phyloP scores from a whole-genome alignment of 1,284 basidiomycete species.

The Microbotryum violaceum region DNA sequence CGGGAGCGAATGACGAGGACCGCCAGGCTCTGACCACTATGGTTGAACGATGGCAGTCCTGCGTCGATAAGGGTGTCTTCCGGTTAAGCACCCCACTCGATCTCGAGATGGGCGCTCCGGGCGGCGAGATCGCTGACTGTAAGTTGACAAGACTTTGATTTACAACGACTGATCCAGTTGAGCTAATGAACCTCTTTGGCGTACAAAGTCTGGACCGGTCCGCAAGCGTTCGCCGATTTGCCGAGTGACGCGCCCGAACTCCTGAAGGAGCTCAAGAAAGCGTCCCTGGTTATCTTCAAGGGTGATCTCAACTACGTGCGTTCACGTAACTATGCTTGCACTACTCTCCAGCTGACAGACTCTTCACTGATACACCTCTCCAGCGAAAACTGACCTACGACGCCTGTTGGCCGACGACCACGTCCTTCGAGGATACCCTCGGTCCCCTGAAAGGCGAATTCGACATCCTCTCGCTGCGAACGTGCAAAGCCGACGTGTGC shows the following conservation, averaged over 20 bases:
- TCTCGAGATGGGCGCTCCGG: constrained; percentile 54
- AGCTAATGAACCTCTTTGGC: constrained; percentile 41
- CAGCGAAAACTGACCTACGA: constrained; percentile 71
- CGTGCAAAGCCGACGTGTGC: constrained; percentile 93
- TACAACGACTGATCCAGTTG: constrained; percentile 10
- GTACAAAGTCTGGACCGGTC: constrained; percentile 67
- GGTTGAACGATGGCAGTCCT: constrained; percentile 63
- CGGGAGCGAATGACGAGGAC: constrained; percentile 36
- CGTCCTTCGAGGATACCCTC: constrained; percentile 67
- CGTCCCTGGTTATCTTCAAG: constrained; percentile 85
- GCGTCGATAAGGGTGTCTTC: constrained; percentile 65
- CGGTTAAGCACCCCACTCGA: constrained; percentile 60
- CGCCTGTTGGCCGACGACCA: constrained; percentile 75
- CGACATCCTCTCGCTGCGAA: constrained; percentile 74
- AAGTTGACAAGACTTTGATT: constrained; percentile 18
- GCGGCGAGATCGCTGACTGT: constrained; percentile 24
- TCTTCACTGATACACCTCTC: not conserved
- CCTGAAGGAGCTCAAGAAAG: constrained; percentile 54
- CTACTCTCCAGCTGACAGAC: not conserved
- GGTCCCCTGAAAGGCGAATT: constrained; percentile 73
- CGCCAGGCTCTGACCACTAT: constrained; percentile 49
- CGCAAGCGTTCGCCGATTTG: constrained; percentile 76
- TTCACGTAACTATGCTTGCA: not conserved
- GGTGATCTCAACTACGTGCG: constrained; percentile 87
- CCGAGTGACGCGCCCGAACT: constrained; percentile 54